Percentiles rank a stretch among this genome's conserved stretches.
Evolutionary conservation across 2,329 filamentous ascomycete genomes (phyloP).

Genomic region (Claviceps spartinae): DNA sequence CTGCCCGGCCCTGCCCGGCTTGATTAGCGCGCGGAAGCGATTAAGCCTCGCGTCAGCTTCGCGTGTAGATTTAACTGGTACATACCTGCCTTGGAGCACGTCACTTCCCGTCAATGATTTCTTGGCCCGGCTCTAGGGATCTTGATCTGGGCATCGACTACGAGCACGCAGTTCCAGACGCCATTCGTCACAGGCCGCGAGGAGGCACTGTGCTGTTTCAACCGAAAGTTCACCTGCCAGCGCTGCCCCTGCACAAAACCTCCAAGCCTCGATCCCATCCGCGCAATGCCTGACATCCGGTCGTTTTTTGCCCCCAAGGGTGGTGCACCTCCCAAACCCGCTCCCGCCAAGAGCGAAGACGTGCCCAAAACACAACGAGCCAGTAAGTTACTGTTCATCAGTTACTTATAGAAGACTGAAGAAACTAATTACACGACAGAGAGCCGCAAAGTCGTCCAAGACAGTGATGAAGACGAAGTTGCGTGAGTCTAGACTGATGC

Average conservation of each 20-base stretch:
- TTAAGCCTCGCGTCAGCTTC: conserved; percentile 32
- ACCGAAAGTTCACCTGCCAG: conserved; percentile 1
- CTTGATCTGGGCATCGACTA: background rate
- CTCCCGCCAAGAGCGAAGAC: conserved; percentile 31
- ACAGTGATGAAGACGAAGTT: conserved; percentile 64
- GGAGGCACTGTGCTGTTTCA: conserved; percentile 8
- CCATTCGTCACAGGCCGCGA: conserved; percentile 12
- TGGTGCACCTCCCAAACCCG: conserved; percentile 36
- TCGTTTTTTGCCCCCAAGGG: conserved; percentile 77
- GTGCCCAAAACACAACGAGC: conserved; percentile 29
- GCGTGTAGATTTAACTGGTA: conserved; percentile 17
- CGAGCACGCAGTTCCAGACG: conserved; percentile 9
- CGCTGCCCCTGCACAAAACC: conserved; percentile 1
- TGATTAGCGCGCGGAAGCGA: conserved; percentile 4
- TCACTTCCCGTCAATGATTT: conserved; percentile 14
- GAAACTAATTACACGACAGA: conserved; percentile 20
- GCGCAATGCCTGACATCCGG: conserved; percentile 74
- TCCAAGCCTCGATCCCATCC: background rate
- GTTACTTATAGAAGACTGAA: background rate
- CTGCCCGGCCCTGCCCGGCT: too few species aligned
- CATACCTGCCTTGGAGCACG: conserved; percentile 15
- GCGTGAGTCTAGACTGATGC: background rate
- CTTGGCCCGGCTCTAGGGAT: conserved; percentile 16
- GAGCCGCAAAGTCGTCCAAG: conserved; percentile 59
- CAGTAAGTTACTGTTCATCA: conserved; percentile 23